phyloP scores from a whole-genome alignment of 306 rosid species.

The Rosa lucieae region DNA sequence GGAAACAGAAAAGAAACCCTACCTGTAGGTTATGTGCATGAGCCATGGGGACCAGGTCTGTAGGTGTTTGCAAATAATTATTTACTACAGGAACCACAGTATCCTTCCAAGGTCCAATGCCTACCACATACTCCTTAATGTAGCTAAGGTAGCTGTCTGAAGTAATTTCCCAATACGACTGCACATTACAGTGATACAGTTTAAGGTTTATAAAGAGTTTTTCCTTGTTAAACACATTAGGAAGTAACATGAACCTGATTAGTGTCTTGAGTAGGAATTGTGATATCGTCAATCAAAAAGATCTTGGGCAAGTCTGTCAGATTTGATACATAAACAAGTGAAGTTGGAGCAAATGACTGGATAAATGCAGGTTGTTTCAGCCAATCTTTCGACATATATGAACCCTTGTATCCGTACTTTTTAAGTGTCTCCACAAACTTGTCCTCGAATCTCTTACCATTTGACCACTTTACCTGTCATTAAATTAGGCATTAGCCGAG shows the following conservation, averaged over 20 bases:
- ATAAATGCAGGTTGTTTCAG: constrained; percentile 75
- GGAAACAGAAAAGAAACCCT: constrained; percentile 15
- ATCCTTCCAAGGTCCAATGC: constrained; percentile 97
- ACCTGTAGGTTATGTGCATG: constrained; percentile 89
- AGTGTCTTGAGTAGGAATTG: constrained; percentile 72
- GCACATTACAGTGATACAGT: constrained; percentile 30
- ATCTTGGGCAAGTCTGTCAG: constrained; percentile 77
- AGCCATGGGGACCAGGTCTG: constrained; percentile 76
- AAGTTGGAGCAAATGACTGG: constrained; percentile 94
- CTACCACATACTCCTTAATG: constrained; percentile 72
- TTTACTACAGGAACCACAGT: constrained; percentile 62
- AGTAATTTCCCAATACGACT: constrained; percentile 92
- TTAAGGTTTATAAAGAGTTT: background rate
- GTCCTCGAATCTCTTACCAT: constrained; percentile 78
- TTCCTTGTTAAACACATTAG: background rate
- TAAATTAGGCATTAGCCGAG: constrained; percentile 29
- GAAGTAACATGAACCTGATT: constrained; percentile 60
- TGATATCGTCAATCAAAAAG: constrained; percentile 61
- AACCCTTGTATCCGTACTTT: constrained; percentile 84
- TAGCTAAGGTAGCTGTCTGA: constrained; percentile 67
- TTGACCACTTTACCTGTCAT: constrained; percentile 78
- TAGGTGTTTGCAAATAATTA: constrained; percentile 52
- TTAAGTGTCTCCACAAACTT: constrained; percentile 74
- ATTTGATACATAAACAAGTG: constrained; percentile 66
- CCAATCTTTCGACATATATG: constrained; percentile 83